A percentile compares a stretch with the other conserved stretches of the same genome.
Conservation (phyloP, 2,329 filamentous ascomycete species). For the Fusarium nelsonii region DNA sequence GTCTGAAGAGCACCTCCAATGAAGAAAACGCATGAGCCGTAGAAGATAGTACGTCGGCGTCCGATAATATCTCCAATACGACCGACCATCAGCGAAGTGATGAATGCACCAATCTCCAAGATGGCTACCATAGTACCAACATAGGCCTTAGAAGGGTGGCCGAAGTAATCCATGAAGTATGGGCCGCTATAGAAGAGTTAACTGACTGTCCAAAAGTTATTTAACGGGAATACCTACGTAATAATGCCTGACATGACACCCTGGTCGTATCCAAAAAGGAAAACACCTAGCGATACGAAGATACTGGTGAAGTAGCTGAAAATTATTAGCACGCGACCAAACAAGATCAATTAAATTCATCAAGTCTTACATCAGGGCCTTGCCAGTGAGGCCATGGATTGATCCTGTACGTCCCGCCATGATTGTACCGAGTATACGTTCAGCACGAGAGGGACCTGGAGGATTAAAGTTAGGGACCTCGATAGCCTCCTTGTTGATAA, state of each 20-base stretch:
- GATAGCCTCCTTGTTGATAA: constrained; percentile 80
- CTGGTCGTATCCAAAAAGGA: constrained; percentile 90
- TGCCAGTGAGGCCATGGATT: constrained; percentile 93
- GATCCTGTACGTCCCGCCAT: constrained; percentile 85
- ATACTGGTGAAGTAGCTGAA: constrained; percentile 93
- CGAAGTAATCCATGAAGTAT: constrained; percentile 92
- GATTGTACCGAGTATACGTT: constrained; percentile 81
- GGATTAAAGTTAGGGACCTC: constrained; percentile 77
- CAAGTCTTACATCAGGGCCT: constrained; percentile 82
- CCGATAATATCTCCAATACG: constrained; percentile 93
- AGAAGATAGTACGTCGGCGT: constrained; percentile 88
- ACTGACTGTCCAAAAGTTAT: constrained; percentile 8
- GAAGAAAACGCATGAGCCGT: constrained; percentile 90
- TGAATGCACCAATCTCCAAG: constrained; percentile 91
- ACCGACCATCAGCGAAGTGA: constrained; percentile 88
- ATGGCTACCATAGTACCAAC: constrained; percentile 99
- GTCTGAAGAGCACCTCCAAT: constrained; percentile 87
- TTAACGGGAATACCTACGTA: constrained; percentile 62
- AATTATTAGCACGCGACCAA: constrained; percentile 34
- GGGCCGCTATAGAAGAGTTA: constrained; percentile 71
- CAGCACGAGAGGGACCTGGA: constrained; percentile 72
- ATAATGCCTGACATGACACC: constrained; percentile 86
- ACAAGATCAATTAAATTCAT: background rate
- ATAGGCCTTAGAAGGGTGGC: constrained; percentile 86
- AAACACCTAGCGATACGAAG: constrained; percentile 87